Evolutionary conservation across 768 basidiomycete species (phyloP).

Genomic region (Favolaschia claudopus): DNA sequence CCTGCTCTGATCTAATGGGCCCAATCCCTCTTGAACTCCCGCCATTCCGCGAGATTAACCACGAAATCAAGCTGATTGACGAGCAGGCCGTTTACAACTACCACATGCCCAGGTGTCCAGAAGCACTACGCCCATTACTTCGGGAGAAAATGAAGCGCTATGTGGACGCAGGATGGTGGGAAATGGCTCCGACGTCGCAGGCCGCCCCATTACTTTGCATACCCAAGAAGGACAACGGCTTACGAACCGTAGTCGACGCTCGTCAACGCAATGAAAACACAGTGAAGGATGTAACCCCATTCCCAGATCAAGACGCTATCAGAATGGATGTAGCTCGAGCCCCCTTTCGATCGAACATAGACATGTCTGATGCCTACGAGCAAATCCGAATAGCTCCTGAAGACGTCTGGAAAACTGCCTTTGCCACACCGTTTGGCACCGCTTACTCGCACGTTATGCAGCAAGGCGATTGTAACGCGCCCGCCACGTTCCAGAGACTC

Average conservation of each 20-base stretch:
- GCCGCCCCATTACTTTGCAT: conserved; percentile 36
- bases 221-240: conserved; percentile 31
- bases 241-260: conserved; percentile 45
- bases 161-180: conserved; percentile 17
- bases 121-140: conserved; percentile 25
- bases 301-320: conserved; percentile 24
- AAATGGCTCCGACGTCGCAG: conserved; percentile 9
- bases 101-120: conserved; percentile 33
- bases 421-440: conserved; percentile 1
- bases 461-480: conserved; percentile 1
- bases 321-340: conserved; percentile 37
- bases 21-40: conserved; percentile 31
- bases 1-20: conserved; percentile 23
- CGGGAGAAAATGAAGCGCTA: conserved; percentile 10
- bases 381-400: conserved; percentile 35
- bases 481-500: not conserved
- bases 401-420: conserved; percentile 26
- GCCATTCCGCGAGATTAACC: conserved; percentile 39
- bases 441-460: conserved; percentile 3
- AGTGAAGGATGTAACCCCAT: conserved; percentile 42
- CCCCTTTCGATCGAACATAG: conserved; percentile 37
- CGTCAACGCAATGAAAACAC: conserved; percentile 51
- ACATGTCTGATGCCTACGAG: conserved; percentile 44
- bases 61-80: conserved; percentile 39
- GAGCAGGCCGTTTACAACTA: conserved; percentile 28